phyloP scores from a whole-genome alignment of 169 alveolate genomes.

The Plasmodium vivax region DNA sequence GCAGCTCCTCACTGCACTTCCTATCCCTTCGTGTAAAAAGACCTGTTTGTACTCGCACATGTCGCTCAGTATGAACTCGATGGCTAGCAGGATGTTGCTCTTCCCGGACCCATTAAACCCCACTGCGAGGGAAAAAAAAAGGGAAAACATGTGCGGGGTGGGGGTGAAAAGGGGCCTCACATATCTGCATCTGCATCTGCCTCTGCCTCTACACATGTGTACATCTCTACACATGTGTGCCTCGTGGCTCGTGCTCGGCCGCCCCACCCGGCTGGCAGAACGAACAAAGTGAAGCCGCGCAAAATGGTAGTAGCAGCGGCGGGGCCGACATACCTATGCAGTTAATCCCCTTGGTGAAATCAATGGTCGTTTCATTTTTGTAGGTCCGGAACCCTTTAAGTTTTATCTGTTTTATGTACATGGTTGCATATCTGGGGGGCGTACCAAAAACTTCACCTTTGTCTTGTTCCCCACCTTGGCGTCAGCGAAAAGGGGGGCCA shows the following conservation, averaged over 20 bases:
- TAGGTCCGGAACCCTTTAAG: constrained; percentile 89
- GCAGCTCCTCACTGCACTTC: constrained; percentile 69
- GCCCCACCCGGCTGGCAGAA: neutral
- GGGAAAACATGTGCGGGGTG: neutral
- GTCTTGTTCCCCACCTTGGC: neutral
- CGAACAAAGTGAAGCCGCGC: neutral
- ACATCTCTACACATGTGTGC: neutral
- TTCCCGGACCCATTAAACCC: constrained; percentile 74
- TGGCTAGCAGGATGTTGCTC: constrained; percentile 61
- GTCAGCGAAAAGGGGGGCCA: neutral
- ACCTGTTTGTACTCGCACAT: constrained; percentile 66
- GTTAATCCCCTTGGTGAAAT: constrained; percentile 87
- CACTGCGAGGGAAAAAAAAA: constrained; percentile 26
- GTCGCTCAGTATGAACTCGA: constrained; percentile 69
- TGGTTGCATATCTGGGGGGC: constrained; percentile 48
- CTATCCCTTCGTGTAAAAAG: constrained; percentile 72
- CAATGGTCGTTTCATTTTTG: constrained; percentile 84
- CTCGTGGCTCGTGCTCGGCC: neutral
- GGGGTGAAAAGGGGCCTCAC: neutral
- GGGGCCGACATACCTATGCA: constrained; percentile 77
- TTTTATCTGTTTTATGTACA: constrained; percentile 87
- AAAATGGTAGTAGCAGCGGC: neutral
- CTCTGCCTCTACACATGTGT: neutral
- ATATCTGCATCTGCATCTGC: neutral
- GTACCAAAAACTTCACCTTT: neutral